These are phyloP conservation scores for Kappamyces sp. DNA, from an alignment of 192 early-diverging fungal species.

Conservation along the genomic window DNA sequence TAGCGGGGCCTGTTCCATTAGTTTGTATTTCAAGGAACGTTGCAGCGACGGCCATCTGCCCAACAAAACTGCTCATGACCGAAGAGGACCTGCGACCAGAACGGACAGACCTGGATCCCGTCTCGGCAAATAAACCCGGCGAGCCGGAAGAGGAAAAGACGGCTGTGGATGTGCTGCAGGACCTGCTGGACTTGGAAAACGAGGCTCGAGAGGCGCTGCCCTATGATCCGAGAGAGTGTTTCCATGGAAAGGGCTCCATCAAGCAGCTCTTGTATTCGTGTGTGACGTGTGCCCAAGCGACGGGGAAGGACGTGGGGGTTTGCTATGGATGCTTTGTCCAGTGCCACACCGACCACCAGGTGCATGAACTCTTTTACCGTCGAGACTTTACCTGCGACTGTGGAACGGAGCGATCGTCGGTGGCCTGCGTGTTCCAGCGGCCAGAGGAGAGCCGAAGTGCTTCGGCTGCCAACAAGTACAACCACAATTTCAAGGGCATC, in stretches of 20 bases:
- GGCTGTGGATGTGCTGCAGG: background rate
- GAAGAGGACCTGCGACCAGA: too few relatives aligned
- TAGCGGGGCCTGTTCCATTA: too few relatives aligned
- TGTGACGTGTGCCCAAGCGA: conserved; percentile 57
- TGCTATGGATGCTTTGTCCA: conserved; percentile 33
- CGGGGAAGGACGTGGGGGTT: conserved; percentile 14
- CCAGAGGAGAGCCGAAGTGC: conserved; percentile 44
- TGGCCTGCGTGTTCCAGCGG: background rate
- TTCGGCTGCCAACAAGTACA: conserved; percentile 58
- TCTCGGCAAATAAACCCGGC: too few relatives aligned
- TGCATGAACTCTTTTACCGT: conserved; percentile 82
- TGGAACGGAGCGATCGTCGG: conserved; percentile 46
- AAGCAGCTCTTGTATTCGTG: conserved; percentile 79
- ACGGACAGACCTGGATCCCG: too few relatives aligned
- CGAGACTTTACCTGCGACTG: conserved; percentile 84
- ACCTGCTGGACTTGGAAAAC: background rate
- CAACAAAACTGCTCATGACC: too few relatives aligned
- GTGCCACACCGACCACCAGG: conserved; percentile 63
- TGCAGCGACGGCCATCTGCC: too few relatives aligned
- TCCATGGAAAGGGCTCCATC: conserved; percentile 55
- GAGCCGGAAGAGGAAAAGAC: background rate
- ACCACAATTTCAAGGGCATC: conserved; percentile 73
- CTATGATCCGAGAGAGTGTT: conserved; percentile 3
- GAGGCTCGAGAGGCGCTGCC: conserved; percentile 11
- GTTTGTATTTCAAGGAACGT: too few relatives aligned